phyloP scores from a whole-genome alignment of 768 basidiomycete species.

The Psilocybe subaeruginosa region DNA sequence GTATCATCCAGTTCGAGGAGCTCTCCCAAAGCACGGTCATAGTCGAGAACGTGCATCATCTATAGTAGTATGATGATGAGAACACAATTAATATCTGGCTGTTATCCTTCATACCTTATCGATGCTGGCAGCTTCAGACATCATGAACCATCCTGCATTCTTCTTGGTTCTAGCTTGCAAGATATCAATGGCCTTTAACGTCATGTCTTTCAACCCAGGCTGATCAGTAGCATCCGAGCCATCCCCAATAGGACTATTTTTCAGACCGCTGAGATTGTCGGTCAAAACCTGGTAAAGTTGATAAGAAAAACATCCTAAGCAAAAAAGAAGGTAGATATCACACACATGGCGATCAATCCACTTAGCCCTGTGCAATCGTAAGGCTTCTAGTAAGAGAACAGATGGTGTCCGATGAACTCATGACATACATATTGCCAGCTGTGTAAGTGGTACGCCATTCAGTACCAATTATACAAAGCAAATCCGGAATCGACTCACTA shows the following conservation, averaged over 20 bases:
- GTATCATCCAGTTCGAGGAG: conserved; percentile 49
- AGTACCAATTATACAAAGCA: not conserved
- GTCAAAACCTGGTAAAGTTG: conserved; percentile 30
- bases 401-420: not conserved
- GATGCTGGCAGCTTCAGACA: conserved; percentile 50
- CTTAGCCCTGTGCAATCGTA: conserved; percentile 34
- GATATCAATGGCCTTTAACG: conserved; percentile 47
- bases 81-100: not conserved
- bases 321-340: conserved; percentile 4
- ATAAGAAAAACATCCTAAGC: not conserved
- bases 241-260: conserved; percentile 44
- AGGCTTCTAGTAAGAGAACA: not conserved
- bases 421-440: conserved; percentile 28
- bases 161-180: conserved; percentile 40
- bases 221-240: conserved; percentile 44
- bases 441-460: not conserved
- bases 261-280: conserved; percentile 37
- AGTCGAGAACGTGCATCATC: conserved; percentile 53
- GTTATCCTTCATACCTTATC: conserved; percentile 34
- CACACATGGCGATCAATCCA: conserved; percentile 44
- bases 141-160: conserved; percentile 48
- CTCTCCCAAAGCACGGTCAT: conserved; percentile 49
- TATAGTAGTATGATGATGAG: conserved; percentile 5
- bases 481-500: conserved; percentile 23
- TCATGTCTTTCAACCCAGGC: conserved; percentile 52